Conservation (phyloP, 2,329 filamentous ascomycete genomes). For the Lizonia empirigonia region DNA sequence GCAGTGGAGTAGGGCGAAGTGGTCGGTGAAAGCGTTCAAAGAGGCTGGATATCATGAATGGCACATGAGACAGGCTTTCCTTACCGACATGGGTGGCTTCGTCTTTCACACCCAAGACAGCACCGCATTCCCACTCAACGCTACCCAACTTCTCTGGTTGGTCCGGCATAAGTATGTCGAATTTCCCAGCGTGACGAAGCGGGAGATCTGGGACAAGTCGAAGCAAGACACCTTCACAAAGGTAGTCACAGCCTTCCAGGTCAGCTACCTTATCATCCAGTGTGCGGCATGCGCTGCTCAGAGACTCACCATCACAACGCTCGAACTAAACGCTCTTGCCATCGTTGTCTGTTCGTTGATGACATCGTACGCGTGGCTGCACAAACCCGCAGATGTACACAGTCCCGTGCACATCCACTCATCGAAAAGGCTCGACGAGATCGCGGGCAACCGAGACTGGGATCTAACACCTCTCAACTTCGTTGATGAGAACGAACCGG, state of each 20-base stretch:
- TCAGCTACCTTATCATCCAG: slow-evolving; percentile 25
- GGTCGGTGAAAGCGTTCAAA: slow-evolving; percentile 15
- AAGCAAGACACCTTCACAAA: slow-evolving; percentile 27
- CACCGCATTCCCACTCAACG: slow-evolving; percentile 11
- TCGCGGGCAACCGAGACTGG: slow-evolving; percentile 10
- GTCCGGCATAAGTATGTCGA: slow-evolving; percentile 11
- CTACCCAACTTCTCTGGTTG: slow-evolving; percentile 12
- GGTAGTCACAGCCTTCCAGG: slow-evolving; percentile 23
- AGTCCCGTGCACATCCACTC: slow-evolving; percentile 16
- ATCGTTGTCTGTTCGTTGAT: slow-evolving; percentile 23
- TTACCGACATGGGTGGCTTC: slow-evolving; percentile 25
- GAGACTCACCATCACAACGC: slow-evolving; percentile 16
- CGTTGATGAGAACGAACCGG: slow-evolving; percentile 17
- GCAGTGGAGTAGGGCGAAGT: slow-evolving; percentile 19
- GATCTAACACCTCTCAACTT: slow-evolving; percentile 22
- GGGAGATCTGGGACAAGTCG: slow-evolving; percentile 20
- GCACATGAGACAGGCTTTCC: slow-evolving; percentile 21
- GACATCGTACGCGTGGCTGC: slow-evolving; percentile 20
- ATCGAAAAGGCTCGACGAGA: slow-evolving; percentile 3
- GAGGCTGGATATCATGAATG: slow-evolving; percentile 12
- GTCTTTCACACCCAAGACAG: slow-evolving; percentile 10
- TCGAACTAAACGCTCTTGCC: slow-evolving; percentile 27
- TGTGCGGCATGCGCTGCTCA: slow-evolving; percentile 19
- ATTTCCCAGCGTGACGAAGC: slow-evolving; percentile 3
- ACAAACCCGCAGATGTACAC: slow-evolving; percentile 24